phyloP scores from a whole-genome alignment of 192 early-diverging fungal genomes.

The Jimgerdemannia flammicorona region DNA sequence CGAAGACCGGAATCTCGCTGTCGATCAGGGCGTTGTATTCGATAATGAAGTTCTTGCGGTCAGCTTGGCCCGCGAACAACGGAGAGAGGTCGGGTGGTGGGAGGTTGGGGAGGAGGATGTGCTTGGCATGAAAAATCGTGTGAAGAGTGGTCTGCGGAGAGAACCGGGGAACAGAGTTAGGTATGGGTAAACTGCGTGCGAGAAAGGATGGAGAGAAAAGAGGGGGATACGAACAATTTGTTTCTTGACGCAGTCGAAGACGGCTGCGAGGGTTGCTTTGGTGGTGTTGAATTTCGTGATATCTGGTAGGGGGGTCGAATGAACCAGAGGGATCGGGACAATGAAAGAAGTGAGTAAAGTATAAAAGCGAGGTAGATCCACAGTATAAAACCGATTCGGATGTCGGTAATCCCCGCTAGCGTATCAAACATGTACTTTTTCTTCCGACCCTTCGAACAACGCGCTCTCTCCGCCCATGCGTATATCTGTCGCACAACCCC shows the following conservation, averaged over 20 bases:
- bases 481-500: not conserved
- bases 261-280: not conserved
- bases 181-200: not conserved
- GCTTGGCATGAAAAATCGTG: constrained; percentile 17
- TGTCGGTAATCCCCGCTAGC: too few species aligned
- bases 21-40: constrained; percentile 10
- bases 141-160: constrained; percentile 8
- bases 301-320: not conserved
- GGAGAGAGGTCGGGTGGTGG: constrained; percentile 27
- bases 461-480: not conserved
- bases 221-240: constrained; percentile 19
- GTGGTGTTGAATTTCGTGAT: not conserved
- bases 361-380: too few species aligned
- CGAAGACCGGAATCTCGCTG: constrained; percentile 8
- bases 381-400: too few species aligned
- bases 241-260: constrained; percentile 20
- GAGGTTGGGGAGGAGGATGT: constrained; percentile 21
- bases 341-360: not conserved
- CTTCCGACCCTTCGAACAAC: not conserved
- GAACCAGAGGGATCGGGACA: constrained; percentile 5
- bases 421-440: too few species aligned
- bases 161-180: not conserved
- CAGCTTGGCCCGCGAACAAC: constrained; percentile 6
- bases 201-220: not conserved
- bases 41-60: not conserved